Percentiles rank a stretch among this genome's conserved stretches.
These are phyloP conservation scores for Russula brevipes DNA, from an alignment of 768 basidiomycete species.

Conservation along the genomic window DNA sequence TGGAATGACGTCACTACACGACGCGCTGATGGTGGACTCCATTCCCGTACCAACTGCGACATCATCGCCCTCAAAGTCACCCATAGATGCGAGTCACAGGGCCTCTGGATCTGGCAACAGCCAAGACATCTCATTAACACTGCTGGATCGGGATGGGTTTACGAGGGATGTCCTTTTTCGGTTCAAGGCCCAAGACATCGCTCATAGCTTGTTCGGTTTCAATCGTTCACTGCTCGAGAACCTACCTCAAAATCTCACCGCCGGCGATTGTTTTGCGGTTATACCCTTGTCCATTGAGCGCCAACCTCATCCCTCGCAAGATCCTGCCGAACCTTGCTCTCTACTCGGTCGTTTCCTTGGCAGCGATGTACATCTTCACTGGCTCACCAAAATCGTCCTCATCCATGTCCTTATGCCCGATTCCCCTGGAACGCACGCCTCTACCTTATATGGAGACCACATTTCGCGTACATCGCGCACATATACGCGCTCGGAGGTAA, in stretches of 20 bases:
- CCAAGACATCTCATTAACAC: constrained; percentile 40
- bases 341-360: constrained; percentile 48
- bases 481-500: constrained; percentile 66
- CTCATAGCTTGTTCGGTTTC: constrained; percentile 57
- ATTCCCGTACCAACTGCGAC: neutral
- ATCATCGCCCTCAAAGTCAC: constrained; percentile 6
- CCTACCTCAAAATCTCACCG: constrained; percentile 50
- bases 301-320: constrained; percentile 1
- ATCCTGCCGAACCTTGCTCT: neutral
- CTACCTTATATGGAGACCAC: constrained; percentile 33
- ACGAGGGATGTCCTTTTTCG: constrained; percentile 59
- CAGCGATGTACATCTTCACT: constrained; percentile 66
- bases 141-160: constrained; percentile 60
- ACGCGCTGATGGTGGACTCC: constrained; percentile 10
- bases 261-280: constrained; percentile 31
- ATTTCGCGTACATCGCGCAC: constrained; percentile 45
- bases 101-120: constrained; percentile 19
- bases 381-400: constrained; percentile 71
- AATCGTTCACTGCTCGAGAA: constrained; percentile 47
- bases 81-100: constrained; percentile 27
- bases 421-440: constrained; percentile 34
- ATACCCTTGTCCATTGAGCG: constrained; percentile 9
- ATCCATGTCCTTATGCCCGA: constrained; percentile 66
- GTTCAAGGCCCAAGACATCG: constrained; percentile 58
- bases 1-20: constrained; percentile 12